phyloP scores from a whole-genome alignment of 257 asterid species.

The Avicennia marina region DNA sequence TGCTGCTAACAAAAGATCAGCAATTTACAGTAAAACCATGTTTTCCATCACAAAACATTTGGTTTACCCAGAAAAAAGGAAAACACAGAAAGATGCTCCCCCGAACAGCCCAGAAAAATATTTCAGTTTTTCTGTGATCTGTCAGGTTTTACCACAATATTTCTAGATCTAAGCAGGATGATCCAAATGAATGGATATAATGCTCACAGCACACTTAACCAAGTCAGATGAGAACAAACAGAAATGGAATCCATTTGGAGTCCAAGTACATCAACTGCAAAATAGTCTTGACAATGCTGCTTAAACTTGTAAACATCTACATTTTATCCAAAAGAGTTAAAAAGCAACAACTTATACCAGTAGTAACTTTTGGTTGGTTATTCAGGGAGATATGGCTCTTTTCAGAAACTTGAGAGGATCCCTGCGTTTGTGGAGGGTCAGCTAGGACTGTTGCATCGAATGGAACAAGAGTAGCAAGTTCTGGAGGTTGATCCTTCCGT shows the following conservation, averaged over 20 bases:
- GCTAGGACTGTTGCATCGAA: conserved; percentile 47
- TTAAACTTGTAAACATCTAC: not conserved
- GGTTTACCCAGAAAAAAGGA: too few species aligned
- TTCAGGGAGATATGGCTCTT: conserved; percentile 26
- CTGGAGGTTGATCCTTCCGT: conserved; percentile 98
- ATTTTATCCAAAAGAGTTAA: not conserved
- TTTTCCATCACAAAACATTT: too few species aligned
- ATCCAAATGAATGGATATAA: not conserved
- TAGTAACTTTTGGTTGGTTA: conserved; percentile 28
- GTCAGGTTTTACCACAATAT: too few species aligned
- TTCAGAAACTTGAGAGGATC: conserved; percentile 31
- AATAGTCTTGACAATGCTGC: not conserved
- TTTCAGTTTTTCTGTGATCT: too few species aligned
- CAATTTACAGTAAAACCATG: too few species aligned
- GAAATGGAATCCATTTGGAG: not conserved
- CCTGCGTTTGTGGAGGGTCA: conserved; percentile 32
- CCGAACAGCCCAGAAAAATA: too few species aligned
- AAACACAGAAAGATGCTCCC: too few species aligned
- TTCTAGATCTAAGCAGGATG: too few species aligned
- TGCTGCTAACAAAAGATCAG: too few species aligned
- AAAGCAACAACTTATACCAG: conserved; percentile 34
- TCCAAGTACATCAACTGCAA: not conserved
- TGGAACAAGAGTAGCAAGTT: conserved; percentile 81
- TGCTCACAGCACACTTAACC: not conserved
- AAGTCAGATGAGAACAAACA: not conserved